A percentile compares a stretch with the other conserved stretches of the same genome.
Conservation (phyloP, 1,139 yeast species). For the Williopsis jadinii region DNA sequence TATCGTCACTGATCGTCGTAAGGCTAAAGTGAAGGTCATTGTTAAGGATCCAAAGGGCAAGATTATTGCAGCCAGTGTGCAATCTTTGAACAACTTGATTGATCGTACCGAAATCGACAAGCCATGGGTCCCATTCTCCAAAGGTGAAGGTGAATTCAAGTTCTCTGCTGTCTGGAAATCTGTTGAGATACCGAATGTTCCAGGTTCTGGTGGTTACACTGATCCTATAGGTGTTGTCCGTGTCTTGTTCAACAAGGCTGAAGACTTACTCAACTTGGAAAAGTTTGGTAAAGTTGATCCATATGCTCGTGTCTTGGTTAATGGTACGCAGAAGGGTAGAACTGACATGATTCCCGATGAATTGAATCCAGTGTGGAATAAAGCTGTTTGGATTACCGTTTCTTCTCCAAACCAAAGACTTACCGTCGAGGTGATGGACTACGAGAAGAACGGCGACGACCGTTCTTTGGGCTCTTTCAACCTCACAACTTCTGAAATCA, state of each 20-base stretch:
- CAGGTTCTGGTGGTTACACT: constrained; percentile 72
- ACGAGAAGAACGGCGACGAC: constrained; percentile 68
- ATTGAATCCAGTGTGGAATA: constrained; percentile 80
- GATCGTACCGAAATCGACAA: constrained; percentile 70
- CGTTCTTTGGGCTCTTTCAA: constrained; percentile 74
- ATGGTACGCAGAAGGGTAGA: constrained; percentile 71
- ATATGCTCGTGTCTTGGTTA: constrained; percentile 71
- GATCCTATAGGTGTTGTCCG: constrained; percentile 93
- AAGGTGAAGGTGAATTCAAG: constrained; percentile 65
- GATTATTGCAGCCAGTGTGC: constrained; percentile 53
- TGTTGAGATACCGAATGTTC: constrained; percentile 57
- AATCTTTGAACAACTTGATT: constrained; percentile 61
- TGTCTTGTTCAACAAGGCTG: constrained; percentile 63
- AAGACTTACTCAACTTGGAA: constrained; percentile 74
- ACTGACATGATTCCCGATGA: constrained; percentile 66
- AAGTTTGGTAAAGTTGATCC: constrained; percentile 91
- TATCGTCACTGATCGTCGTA: constrained; percentile 68
- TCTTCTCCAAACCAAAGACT: constrained; percentile 76
- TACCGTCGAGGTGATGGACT: constrained; percentile 88
- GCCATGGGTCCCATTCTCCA: constrained; percentile 62
- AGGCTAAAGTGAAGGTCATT: constrained; percentile 57
- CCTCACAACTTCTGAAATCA: constrained; percentile 57
- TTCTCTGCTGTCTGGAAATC: constrained; percentile 80
- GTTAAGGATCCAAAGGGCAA: constrained; percentile 60
- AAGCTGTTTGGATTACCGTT: constrained; percentile 72